Conservation (phyloP, 176 grass and related monocot genomes). For the Avena eriantha region DNA sequence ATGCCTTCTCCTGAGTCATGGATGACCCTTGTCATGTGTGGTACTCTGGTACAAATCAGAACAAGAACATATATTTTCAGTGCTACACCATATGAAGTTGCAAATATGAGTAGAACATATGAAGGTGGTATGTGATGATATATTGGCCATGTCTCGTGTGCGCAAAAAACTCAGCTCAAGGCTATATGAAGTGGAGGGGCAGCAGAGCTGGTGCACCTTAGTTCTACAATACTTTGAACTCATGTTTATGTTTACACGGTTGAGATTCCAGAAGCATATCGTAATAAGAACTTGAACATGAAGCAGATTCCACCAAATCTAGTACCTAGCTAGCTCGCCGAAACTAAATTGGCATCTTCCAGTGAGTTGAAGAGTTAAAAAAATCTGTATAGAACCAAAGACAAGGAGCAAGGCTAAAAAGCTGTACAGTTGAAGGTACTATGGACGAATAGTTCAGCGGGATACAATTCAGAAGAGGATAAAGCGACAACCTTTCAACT, state of each 20-base stretch:
- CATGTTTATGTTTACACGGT: background rate
- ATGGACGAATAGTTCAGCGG: background rate
- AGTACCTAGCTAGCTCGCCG: background rate
- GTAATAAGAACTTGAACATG: background rate
- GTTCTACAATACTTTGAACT: background rate
- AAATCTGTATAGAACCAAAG: background rate
- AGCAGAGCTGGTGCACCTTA: background rate
- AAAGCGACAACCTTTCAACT: slow-evolving; percentile 24
- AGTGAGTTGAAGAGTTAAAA: background rate
- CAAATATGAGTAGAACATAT: background rate
- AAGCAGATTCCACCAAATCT: background rate
- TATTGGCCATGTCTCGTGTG: background rate
- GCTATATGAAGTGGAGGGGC: background rate
- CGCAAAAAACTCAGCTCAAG: background rate
- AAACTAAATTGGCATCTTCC: slow-evolving; percentile 15
- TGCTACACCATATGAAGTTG: background rate
- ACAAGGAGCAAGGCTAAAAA: background rate
- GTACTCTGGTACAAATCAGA: slow-evolving; percentile 25
- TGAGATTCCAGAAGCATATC: background rate
- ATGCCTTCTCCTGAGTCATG: slow-evolving; percentile 71
- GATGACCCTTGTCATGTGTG: slow-evolving; percentile 74
- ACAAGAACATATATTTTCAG: slow-evolving; percentile 18
- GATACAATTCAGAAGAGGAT: background rate
- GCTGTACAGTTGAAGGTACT: background rate
- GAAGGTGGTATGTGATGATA: background rate